Base-by-base conservation (phyloP, 2,329 filamentous ascomycete genomes). In the Ceratocystis alfenasii region DNA sequence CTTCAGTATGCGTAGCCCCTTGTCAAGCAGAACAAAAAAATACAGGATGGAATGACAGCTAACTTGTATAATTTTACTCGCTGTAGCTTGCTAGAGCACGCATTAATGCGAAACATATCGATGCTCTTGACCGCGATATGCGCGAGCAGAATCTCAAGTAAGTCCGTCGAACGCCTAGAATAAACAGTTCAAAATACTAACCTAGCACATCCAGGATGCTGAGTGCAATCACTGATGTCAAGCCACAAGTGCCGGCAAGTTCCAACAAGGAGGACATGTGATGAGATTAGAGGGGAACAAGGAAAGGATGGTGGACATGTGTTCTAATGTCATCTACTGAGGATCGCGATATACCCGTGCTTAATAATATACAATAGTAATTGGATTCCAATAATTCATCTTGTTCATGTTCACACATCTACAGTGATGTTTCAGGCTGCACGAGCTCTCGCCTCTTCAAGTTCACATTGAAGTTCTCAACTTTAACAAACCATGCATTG, bases 401-500 rank as follows among this genome's bases (percentile, higher is more conserved):
- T 25, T 25, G 22, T 15, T 53, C 22, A 53, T 28, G 22, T 22
- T 50, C 20, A 8, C 48, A 15, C 10, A 30, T 36, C 25, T 59
- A 33, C 8, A 17, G 33, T 5, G 55, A 59, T 5, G 20, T 8
- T 8, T 36, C 17, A 17, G 55, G 55, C 55, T 59, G 28, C 17
- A 64, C 33, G 1, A 57, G 15, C 22, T 33, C 73, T 53, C 80
- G 74, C 60, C 76, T 66, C 60, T 75, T 72, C 63, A 82, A 81
- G 55, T 73, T 74, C 17, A 77, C 76, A 67, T 77, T 73, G 69
- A 84, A 85, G 71, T 83, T 79, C 30, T 78, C 76, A 71, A 85
- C 83, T 73, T 84, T 83, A 63, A 85, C 81, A 68, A 86, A 85
- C 83, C 83, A 86, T 2, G 83, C 81, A 69, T 86, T 85, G 62